Evolutionary conservation across 2,329 filamentous ascomycete species (phyloP), one percentile per base, ranked within the genome.

Genomic region (Remersonia thermophila): DNA sequence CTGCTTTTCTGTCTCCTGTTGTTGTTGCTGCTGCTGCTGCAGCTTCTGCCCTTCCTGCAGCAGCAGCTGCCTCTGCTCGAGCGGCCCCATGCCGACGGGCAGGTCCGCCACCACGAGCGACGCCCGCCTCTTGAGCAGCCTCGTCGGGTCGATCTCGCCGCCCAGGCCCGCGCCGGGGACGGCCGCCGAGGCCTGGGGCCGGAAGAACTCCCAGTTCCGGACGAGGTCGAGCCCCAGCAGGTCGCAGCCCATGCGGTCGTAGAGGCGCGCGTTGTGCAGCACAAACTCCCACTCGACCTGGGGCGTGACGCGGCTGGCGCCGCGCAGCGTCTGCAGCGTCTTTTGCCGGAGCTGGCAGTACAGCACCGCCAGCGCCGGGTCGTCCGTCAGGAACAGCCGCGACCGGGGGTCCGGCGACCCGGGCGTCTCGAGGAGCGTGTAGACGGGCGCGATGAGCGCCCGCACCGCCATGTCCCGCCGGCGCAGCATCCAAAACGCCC

Each of bases 241-340:
- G 56, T 95, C 89, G 52, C 91, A 93, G 3, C 91, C 89, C 87
- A 91, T 95, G 7, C 84, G 79, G 55, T 82, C 81, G 52, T 87
- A 96, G 13, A 91, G 65, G 36, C 77, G 70, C 12, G 86, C 84
- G 36, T 84, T 94, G 48, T 91, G 84, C 15, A 93, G 63, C 1
- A 95, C 77, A 54, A 95, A 94, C 23, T 82, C 75, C 83, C 84
- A 93, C 58, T 95, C 87, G 3, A 80, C 77, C 43, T 72, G 73
- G 0, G 83, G 80, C 2, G 77, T 79, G 13, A 94, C 70, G 57
- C 85, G 84, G 1, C 81, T 80, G 6, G 84, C 84, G n/a, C 86
- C 87, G 23, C 80, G 77, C 7, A 94, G 69, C 0, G 85, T 93
- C 54, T 93, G 84, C 1, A 87, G 60, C 0, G 80, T 85, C 59